Conservation (phyloP, 768 basidiomycete genomes). For the Tricholoma bakamatsutake region DNA sequence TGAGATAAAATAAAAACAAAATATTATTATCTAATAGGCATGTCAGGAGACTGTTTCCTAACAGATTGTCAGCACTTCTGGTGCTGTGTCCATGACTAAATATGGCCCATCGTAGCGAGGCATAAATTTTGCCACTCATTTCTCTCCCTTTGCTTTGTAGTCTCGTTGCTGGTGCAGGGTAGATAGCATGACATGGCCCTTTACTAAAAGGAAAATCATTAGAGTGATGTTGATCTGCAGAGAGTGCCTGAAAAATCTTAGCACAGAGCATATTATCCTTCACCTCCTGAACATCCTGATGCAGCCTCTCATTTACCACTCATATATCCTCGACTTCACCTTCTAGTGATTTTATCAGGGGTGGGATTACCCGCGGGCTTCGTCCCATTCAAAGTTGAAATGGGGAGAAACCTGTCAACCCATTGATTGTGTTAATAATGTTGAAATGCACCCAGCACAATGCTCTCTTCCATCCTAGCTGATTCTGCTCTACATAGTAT, state of each 20-base stretch:
- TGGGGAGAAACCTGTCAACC: conserved; percentile 15
- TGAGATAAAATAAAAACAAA: no score
- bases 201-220: neutral
- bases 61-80: conserved; percentile 11
- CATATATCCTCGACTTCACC: neutral
- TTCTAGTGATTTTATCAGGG: conserved; percentile 2
- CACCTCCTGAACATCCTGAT: no score
- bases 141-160: conserved; percentile 16
- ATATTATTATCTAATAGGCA: no score
- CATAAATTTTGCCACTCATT: conserved; percentile 25
- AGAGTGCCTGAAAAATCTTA: no score
- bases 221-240: no score
- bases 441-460: no score
- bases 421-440: neutral
- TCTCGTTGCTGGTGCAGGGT: conserved; percentile 17
- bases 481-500: no score
- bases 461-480: no score
- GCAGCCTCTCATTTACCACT: no score
- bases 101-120: conserved; percentile 24
- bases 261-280: no score
- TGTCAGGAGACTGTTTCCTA: no score
- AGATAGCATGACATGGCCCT: conserved; percentile 24
- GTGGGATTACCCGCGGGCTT: conserved; percentile 17
- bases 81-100: conserved; percentile 11
- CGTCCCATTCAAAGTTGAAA: neutral